Conservation (phyloP, 768 basidiomycete genomes). For the Pleurotus cornucopiae region DNA sequence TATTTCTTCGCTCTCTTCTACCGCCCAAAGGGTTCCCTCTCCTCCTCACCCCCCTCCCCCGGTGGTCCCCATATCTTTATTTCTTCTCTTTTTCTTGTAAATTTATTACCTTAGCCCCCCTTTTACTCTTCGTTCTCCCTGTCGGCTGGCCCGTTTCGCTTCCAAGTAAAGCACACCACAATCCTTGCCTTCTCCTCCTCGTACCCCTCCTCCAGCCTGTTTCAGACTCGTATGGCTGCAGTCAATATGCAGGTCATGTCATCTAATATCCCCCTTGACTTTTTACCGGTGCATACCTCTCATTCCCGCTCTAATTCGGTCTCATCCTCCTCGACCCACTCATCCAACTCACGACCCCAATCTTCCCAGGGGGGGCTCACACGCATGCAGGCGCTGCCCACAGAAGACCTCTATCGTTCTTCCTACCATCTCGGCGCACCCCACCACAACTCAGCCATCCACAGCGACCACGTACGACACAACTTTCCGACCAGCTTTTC, state of each 20-base stretch:
- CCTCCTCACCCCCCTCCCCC: slow-evolving; percentile 13
- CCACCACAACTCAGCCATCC: slow-evolving; percentile 39
- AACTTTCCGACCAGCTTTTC: slow-evolving; percentile 14
- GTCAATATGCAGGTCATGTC: slow-evolving; percentile 74
- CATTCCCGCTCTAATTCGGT: slow-evolving; percentile 80
- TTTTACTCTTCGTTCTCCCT: slow-evolving; percentile 21
- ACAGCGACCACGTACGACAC: slow-evolving; percentile 39
- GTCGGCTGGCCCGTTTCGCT: slow-evolving; percentile 58
- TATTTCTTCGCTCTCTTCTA: slow-evolving; percentile 10
- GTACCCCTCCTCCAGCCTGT: slow-evolving; percentile 5
- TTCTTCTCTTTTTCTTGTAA: slow-evolving; percentile 19
- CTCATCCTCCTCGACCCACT: slow-evolving; percentile 71
- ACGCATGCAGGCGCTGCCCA: slow-evolving; percentile 48
- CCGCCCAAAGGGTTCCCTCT: slow-evolving; percentile 7
- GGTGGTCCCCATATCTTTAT: slow-evolving; percentile 16
- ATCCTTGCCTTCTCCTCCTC: slow-evolving; percentile 26
- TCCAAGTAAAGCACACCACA: slow-evolving; percentile 28
- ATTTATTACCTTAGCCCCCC: slow-evolving; percentile 16
- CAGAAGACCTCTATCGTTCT: slow-evolving; percentile 71
- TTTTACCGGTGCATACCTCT: slow-evolving; percentile 53
- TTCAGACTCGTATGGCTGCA: slow-evolving; percentile 52
- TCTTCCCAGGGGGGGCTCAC: slow-evolving; percentile 66
- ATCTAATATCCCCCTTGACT: slow-evolving; percentile 65
- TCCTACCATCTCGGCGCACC: slow-evolving; percentile 45
- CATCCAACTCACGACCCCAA: slow-evolving; percentile 70